Evolutionary conservation across 148 eudicot genomes (phyloP).

Genomic region (Suaeda aralocaspica): DNA sequence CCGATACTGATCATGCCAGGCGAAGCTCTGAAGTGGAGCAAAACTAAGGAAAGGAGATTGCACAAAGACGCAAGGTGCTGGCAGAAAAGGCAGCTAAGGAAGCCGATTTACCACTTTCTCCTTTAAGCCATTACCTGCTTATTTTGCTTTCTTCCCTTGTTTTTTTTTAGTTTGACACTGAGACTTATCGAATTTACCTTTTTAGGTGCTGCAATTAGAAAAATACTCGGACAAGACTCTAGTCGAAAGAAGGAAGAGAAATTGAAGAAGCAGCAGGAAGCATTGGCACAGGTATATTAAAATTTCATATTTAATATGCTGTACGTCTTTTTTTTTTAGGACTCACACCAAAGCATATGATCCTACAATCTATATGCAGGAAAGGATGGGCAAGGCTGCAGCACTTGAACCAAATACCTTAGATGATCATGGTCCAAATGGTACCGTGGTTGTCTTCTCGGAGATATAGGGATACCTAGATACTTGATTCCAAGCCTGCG

Average conservation of each 20-base stretch:
- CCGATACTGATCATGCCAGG: not conserved
- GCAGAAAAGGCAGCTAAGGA: constrained; percentile 57
- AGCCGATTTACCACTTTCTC: constrained; percentile 30
- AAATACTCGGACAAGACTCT: constrained; percentile 55
- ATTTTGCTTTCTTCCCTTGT: not conserved
- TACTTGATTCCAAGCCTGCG: constrained; percentile 37
- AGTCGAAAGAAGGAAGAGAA: constrained; percentile 49
- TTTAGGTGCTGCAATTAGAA: constrained; percentile 54
- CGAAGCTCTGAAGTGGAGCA: too few relatives aligned
- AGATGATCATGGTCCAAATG: constrained; percentile 46
- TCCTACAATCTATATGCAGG: constrained; percentile 38
- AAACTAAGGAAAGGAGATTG: too few relatives aligned
- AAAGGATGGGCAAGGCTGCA: constrained; percentile 35
- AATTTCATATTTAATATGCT: constrained; percentile 1
- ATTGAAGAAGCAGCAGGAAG: constrained; percentile 44
- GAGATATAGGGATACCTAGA: constrained; percentile 46
- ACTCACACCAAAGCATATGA: not conserved
- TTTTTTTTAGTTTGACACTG: not conserved
- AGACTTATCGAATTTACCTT: constrained; percentile 1
- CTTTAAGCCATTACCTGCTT: not conserved
- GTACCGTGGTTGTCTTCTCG: constrained; percentile 45
- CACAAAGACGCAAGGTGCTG: constrained; percentile 41
- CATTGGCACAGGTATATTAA: constrained; percentile 37
- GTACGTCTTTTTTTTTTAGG: not conserved
- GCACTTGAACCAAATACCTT: constrained; percentile 35